phyloP scores from a whole-genome alignment of 176 grass and related monocot genomes.

The Poa pratensis region DNA sequence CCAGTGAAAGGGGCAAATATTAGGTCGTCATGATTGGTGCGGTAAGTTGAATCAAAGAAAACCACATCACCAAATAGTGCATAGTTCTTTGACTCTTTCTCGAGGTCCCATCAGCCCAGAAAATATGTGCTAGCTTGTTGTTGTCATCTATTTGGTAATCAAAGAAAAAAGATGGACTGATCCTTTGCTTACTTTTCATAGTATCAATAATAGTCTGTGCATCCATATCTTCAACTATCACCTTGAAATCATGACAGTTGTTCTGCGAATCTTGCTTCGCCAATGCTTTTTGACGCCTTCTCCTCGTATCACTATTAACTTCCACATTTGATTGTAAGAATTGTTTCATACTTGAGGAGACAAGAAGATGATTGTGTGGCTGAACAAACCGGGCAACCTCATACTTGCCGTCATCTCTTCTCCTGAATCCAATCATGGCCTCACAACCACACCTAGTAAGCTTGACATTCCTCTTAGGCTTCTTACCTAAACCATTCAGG shows the following conservation, averaged over 20 bases:
- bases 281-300: not conserved
- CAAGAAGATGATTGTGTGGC: not conserved
- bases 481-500: not conserved
- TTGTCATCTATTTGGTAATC: not conserved
- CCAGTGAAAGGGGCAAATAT: slow-evolving; percentile 34
- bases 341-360: not conserved
- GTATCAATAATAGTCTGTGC: slow-evolving; percentile 9
- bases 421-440: slow-evolving; percentile 1
- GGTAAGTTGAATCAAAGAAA: slow-evolving; percentile 30
- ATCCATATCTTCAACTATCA: not conserved
- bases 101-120: slow-evolving; percentile 10
- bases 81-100: slow-evolving; percentile 26
- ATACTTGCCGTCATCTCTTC: not conserved
- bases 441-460: slow-evolving; percentile 18
- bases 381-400: not conserved
- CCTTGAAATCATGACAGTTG: not conserved
- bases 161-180: slow-evolving; percentile 16
- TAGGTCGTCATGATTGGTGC: not conserved
- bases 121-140: not conserved
- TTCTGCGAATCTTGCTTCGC: not conserved
- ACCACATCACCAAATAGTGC: slow-evolving; percentile 16
- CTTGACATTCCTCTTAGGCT: not conserved
- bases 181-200: not conserved
- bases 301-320: not conserved
- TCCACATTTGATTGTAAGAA: not conserved